phyloP scores from a whole-genome alignment of 768 basidiomycete species.

The Antrodiella citrinella region DNA sequence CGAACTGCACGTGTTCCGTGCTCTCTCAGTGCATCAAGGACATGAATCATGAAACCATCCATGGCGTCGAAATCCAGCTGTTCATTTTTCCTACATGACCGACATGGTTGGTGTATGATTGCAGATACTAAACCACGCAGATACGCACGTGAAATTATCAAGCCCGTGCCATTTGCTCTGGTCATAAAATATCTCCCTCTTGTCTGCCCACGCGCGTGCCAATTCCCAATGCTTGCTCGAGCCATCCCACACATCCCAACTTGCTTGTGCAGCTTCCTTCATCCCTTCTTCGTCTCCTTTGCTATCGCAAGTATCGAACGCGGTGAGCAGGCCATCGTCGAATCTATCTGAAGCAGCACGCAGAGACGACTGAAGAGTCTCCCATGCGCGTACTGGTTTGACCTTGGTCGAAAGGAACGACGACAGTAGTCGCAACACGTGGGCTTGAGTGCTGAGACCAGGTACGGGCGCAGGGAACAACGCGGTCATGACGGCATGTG shows the following conservation, averaged over 20 bases:
- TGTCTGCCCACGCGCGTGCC: conserved; percentile 93
- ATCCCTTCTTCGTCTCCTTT: conserved; percentile 66
- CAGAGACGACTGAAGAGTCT: conserved; percentile 52
- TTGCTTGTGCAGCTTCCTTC: conserved; percentile 72
- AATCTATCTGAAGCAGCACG: conserved; percentile 81
- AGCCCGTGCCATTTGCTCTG: conserved; percentile 70
- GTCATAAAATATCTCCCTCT: conserved; percentile 90
- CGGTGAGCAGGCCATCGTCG: conserved; percentile 76
- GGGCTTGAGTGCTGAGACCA: conserved; percentile 50
- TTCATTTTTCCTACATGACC: conserved; percentile 32
- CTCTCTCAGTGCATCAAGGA: conserved; percentile 55
- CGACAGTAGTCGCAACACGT: conserved; percentile 62
- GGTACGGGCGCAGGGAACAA: conserved; percentile 16
- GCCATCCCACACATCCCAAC: conserved; percentile 74
- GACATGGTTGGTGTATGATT: neutral
- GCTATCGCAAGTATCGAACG: conserved; percentile 83
- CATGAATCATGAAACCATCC: conserved; percentile 78
- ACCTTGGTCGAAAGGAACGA: conserved; percentile 64
- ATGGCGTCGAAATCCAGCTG: conserved; percentile 84
- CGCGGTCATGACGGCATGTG: conserved; percentile 54
- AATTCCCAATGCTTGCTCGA: conserved; percentile 72
- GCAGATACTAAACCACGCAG: neutral
- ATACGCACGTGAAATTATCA: conserved; percentile 69
- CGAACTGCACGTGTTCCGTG: conserved; percentile 77
- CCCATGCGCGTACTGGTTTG: conserved; percentile 67